Evolutionary conservation across 306 rosid genomes (phyloP), one percentile per base, ranked within the genome.

Genomic region (Leucaena leucocephala): DNA sequence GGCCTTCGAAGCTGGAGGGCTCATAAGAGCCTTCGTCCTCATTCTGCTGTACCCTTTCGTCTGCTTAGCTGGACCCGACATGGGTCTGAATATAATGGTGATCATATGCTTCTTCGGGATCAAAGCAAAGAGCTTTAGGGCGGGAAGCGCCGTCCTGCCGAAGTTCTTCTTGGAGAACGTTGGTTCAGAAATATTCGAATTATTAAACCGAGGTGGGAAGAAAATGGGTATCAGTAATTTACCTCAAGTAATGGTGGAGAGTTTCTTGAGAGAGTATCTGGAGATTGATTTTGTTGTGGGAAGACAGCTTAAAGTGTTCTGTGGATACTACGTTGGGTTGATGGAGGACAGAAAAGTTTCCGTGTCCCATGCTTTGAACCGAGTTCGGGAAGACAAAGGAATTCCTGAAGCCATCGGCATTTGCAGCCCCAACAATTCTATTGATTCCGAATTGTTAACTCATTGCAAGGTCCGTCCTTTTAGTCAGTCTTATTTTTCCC

Each of bases 1-100:
- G 55, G 97, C 98, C 2, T 92, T 94, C 48, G 98, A 94, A 81
- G 93, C 92, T 1, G 97, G 97, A 27, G 86, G 91, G 17, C 52
- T 86, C 0, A 3, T 92, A 4, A 80, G 98, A 80, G 92, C 92
- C 39, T 4, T 85, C 7, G 3, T 85, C 10, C 84, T 92, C 0
- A 68, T 91, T 34, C 80, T 91, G 4, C 15, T 82, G 1, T 92
- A 88, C 88, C 98, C 98, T 77, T 43, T 92, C 4, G 76, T 88
- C 5, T 85, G 85, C 35, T 57, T 87, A 12, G 84, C 84, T 2
- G 83, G 92, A 21, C 75, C 68, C 0, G 84, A 86, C 22, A 68
- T 58, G 84, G 97, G 93, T 78, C 76, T 94, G 85, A 86, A 86
- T 68, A 86, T 91, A 0, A 94, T 94, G 98, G 91, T 91, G 11